Percentiles rank a stretch among this genome's conserved stretches.
Conservation (phyloP, 345 rosid genomes). For the Anastatica hierochuntica region DNA sequence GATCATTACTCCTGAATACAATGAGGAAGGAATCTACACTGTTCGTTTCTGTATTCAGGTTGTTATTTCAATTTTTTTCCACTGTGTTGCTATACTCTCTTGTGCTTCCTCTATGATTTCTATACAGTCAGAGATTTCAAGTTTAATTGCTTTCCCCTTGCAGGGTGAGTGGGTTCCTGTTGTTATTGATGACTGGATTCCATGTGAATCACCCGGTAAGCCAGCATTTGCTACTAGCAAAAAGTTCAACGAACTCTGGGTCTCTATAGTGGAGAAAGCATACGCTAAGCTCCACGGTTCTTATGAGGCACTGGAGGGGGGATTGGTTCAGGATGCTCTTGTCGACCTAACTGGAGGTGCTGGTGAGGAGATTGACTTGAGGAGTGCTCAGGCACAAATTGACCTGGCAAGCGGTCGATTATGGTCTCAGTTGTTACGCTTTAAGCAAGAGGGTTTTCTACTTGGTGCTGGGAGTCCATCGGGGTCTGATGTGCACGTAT, state of each 20-base stretch:
- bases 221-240: constrained; percentile 98
- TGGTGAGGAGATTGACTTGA: constrained; percentile 99
- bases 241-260: constrained; percentile 93
- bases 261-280: constrained; percentile 92
- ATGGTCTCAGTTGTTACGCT: constrained; percentile 96
- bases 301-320: constrained; percentile 97
- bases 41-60: constrained; percentile 99
- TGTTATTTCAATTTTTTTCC: constrained; percentile 13
- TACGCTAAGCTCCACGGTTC: constrained; percentile 99
- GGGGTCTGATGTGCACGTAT: constrained; percentile 95
- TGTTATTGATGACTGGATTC: constrained; percentile 99
- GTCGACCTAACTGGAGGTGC: constrained; percentile 99
- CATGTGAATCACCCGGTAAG: constrained; percentile 90
- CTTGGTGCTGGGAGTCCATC: constrained; percentile 99
- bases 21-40: constrained; percentile 98
- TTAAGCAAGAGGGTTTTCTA: constrained; percentile 95
- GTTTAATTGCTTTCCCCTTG: constrained; percentile 12
- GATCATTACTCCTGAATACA: constrained; percentile 91
- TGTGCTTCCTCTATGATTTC: constrained; percentile 5
- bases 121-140: neutral
- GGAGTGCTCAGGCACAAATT: constrained; percentile 98
- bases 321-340: constrained; percentile 99
- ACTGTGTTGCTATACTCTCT: constrained; percentile 4
- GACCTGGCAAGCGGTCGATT: constrained; percentile 99
- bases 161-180: constrained; percentile 99